Base-by-base conservation (phyloP, 176 grass and related monocot genomes). In the Paspalum notatum region DNA sequence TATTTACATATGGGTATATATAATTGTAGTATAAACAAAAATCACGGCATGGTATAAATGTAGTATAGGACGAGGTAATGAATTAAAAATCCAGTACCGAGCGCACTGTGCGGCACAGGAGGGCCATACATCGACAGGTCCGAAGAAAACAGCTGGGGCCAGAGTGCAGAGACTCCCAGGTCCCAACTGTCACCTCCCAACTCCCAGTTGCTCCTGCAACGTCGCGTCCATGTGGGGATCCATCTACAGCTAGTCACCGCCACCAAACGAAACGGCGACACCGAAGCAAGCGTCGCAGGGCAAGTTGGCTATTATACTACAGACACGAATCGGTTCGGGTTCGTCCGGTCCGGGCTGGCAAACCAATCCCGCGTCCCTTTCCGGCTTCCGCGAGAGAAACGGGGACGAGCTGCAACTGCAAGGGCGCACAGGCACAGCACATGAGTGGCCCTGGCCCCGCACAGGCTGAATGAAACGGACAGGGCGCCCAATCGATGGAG, bases 211-310 rank as follows among this genome's bases (percentile, higher is more conserved):
- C 38, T 6, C 10, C 32, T 66, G 59, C 64, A 68, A 21, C 54
- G 17, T 60, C 26, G 49, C 68, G 26, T 72, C 55, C 67, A 82
- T 63, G 80, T 66, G 61, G 27, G 43, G 46, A 6, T 61, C 66
- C 8, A 24, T 25, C 66, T 69, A 39, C 63, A 81, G 66, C 65
- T 58, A 71, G 18, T 4, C 43, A 5, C 26, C 67, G 27, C 72
- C 71, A 32, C 32, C 32, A 3, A 32, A 32, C 32, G 32, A 27
- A 51, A 64, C 16, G 60, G 60, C 48, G 38, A 55, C 58, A 73
- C 57, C 44, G 57, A 82, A 37, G 44, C 14, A 61, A 24, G n/a
- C 12, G 40, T 9, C 20, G 53, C 50, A 69, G 24, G 5, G 32
- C 32, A 75, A 72, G 48, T 38, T 72, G 41, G 62, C 24, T n/a